Conservation (phyloP, 495 filamentous ascomycete species). For the Astrocystis sublimbata region DNA sequence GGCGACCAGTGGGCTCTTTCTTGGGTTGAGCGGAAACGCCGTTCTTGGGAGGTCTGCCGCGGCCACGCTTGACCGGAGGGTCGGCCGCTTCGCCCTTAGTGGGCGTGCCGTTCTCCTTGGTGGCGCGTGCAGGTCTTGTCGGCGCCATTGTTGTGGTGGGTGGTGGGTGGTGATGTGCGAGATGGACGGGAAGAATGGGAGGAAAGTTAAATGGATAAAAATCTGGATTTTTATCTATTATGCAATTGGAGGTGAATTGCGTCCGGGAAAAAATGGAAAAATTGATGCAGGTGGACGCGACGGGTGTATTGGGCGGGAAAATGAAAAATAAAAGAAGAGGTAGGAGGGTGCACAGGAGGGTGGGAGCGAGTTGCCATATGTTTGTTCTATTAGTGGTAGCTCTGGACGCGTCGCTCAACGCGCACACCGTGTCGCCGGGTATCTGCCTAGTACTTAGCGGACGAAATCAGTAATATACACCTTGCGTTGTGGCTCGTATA, state of each 20-base stretch:
- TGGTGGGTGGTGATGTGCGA: not conserved
- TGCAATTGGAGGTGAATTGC: not conserved
- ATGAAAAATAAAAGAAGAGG: too few relatives aligned
- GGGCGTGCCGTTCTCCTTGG: slow-evolving; percentile 28
- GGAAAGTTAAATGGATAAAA: slow-evolving; percentile 1
- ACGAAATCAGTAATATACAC: too few relatives aligned
- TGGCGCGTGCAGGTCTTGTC: slow-evolving; percentile 24
- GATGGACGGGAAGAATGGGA: not conserved
- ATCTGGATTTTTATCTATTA: not conserved
- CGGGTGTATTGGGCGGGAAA: not conserved
- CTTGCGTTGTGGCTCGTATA: too few relatives aligned
- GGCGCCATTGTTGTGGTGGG: slow-evolving; percentile 33
- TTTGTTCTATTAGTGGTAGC: not conserved
- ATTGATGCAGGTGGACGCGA: slow-evolving; percentile 4
- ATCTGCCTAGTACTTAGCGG: too few relatives aligned
- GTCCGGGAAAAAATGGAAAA: not conserved
- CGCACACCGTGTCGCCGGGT: not conserved
- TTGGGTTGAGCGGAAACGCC: slow-evolving; percentile 37
- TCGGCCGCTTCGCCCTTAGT: slow-evolving; percentile 17
- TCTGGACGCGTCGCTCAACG: not conserved
- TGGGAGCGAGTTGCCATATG: not conserved
- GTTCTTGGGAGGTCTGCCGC: slow-evolving; percentile 46
- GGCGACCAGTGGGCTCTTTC: slow-evolving; percentile 41
- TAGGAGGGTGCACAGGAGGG: slow-evolving; percentile 18
- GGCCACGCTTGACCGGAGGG: slow-evolving; percentile 43